phyloP scores from a whole-genome alignment of 2,329 filamentous ascomycete species.

The Stagonosporopsis chrysanthemi region DNA sequence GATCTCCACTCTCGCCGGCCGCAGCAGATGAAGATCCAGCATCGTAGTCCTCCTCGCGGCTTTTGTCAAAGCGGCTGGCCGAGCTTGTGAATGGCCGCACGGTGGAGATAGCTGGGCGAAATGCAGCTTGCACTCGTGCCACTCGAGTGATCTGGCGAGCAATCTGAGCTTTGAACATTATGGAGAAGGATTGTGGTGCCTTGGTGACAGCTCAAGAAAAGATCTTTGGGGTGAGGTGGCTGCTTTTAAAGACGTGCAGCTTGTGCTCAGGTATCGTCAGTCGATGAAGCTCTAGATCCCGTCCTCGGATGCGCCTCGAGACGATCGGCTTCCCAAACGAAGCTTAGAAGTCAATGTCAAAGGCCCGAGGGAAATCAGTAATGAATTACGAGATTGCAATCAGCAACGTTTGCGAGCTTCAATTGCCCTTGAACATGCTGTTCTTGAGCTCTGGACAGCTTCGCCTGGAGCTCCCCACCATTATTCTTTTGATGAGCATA shows the following conservation, averaged over 20 bases:
- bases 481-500: slow-evolving; percentile 23
- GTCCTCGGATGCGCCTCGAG: slow-evolving; percentile 12
- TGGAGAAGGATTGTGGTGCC: slow-evolving; percentile 3
- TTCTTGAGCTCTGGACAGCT: slow-evolving; percentile 17
- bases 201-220: not conserved
- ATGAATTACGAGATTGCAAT: not conserved
- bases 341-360: slow-evolving; percentile 11
- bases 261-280: slow-evolving; percentile 24
- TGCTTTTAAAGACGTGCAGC: slow-evolving; percentile 18
- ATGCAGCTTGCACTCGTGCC: slow-evolving; percentile 33
- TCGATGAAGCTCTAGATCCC: slow-evolving; percentile 17
- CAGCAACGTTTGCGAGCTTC: slow-evolving; percentile 14
- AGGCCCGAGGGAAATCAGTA: not conserved
- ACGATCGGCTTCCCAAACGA: slow-evolving; percentile 21
- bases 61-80: slow-evolving; percentile 39
- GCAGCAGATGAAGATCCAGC: slow-evolving; percentile 48
- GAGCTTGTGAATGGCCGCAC: slow-evolving; percentile 41
- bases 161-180: slow-evolving; percentile 47
- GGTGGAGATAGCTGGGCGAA: slow-evolving; percentile 29
- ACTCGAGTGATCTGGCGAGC: slow-evolving; percentile 42
- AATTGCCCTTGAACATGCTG: slow-evolving; percentile 13
- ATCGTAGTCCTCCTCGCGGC: slow-evolving; percentile 37
- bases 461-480: slow-evolving; percentile 29
- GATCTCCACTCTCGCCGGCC: slow-evolving; percentile 53
- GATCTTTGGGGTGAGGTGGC: not conserved